A percentile compares a stretch with the other conserved stretches of the same genome.
Evolutionary conservation across 179 eudicot species (phyloP).

Genomic region (Monotropa hypopitys): DNA sequence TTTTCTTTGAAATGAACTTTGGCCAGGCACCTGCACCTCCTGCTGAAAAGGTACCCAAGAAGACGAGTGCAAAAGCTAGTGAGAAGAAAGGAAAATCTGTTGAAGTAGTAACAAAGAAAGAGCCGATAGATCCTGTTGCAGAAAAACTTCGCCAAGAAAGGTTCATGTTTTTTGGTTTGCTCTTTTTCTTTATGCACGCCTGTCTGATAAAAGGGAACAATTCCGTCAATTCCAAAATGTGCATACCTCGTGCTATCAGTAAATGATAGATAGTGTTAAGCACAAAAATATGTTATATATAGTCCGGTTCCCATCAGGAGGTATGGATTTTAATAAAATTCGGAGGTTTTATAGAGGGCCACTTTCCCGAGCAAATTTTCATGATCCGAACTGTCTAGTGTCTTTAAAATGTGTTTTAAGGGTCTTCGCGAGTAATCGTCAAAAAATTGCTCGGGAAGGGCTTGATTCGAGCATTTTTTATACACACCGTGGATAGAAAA

Average conservation of each 20-base stretch:
- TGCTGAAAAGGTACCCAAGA: slow-evolving; percentile 48
- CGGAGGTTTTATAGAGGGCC: too few relatives aligned
- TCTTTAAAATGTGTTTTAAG: too few relatives aligned
- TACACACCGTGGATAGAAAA: too few relatives aligned
- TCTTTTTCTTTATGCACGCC: not conserved
- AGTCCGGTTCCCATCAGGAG: too few relatives aligned
- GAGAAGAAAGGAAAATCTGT: slow-evolving; percentile 51
- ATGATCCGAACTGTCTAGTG: too few relatives aligned
- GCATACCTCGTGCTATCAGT: not conserved
- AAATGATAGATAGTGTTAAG: not conserved
- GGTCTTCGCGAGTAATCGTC: too few relatives aligned
- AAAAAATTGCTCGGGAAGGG: too few relatives aligned
- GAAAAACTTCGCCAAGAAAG: slow-evolving; percentile 89
- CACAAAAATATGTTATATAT: not conserved
- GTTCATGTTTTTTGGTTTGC: slow-evolving; percentile 17
- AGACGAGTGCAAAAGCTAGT: slow-evolving; percentile 39
- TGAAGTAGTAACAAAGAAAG: slow-evolving; percentile 36
- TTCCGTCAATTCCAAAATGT: not conserved
- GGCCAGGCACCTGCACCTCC: slow-evolving; percentile 51
- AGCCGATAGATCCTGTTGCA: slow-evolving; percentile 59
- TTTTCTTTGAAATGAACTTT: slow-evolving; percentile 1
- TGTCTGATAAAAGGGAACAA: not conserved
- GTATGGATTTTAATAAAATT: too few relatives aligned
- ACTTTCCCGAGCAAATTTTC: too few relatives aligned
- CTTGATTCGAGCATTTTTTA: too few relatives aligned